A percentile compares a stretch with the other conserved stretches of the same genome.
Conservation (phyloP, 331 rosid genomes). For the Malus hybrid region DNA sequence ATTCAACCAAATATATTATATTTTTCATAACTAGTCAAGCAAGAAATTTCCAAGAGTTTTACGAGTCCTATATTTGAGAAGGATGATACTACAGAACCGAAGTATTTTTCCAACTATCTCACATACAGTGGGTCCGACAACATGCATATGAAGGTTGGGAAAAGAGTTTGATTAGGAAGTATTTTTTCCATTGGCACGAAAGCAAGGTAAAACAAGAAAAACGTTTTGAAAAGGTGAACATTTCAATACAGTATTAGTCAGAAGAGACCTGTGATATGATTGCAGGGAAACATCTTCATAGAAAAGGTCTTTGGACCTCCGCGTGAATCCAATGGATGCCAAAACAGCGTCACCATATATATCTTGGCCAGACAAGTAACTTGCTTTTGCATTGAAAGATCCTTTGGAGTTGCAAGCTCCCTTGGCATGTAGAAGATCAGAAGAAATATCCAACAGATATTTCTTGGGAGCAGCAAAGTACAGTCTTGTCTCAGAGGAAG, state of each 20-base stretch:
- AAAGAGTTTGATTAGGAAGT: background rate
- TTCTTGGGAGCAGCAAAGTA: conserved; percentile 56
- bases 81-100: background rate
- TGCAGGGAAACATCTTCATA: conserved; percentile 57
- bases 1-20: background rate
- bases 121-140: background rate
- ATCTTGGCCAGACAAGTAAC: conserved; percentile 74
- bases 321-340: conserved; percentile 72
- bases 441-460: conserved; percentile 32
- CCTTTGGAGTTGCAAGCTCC: conserved; percentile 33
- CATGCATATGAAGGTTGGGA: background rate
- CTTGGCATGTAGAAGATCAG: conserved; percentile 35
- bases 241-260: conserved; percentile 5
- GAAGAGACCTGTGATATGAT: conserved; percentile 75
- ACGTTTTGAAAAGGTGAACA: background rate
- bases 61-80: background rate
- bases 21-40: background rate
- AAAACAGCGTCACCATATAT: conserved; percentile 78
- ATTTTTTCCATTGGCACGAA: background rate
- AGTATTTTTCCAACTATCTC: background rate
- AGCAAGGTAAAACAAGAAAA: background rate
- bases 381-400: conserved; percentile 62
- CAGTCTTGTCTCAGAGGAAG: conserved; percentile 80
- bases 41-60: background rate
- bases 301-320: conserved; percentile 68